Evolutionary conservation across 768 basidiomycete genomes (phyloP).

Genomic region (Nidularia pulvinata): DNA sequence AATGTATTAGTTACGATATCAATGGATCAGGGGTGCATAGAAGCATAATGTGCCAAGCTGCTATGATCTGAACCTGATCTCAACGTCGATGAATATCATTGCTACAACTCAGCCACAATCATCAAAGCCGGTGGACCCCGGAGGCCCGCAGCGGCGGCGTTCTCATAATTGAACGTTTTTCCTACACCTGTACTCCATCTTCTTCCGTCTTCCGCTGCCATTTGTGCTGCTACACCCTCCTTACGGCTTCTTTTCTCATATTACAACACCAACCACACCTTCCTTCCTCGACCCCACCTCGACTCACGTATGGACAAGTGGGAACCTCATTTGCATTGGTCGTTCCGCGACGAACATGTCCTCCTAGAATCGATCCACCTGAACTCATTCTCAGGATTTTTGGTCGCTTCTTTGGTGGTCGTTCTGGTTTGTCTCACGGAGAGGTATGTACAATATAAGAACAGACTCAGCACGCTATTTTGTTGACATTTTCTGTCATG

Average conservation of each 20-base stretch:
- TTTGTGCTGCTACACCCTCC: neutral
- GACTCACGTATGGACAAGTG: constrained; percentile 11
- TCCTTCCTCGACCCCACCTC: neutral
- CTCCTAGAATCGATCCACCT: constrained; percentile 38
- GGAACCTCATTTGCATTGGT: constrained; percentile 37
- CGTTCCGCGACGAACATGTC: constrained; percentile 33
- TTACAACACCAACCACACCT: neutral
- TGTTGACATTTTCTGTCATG: neutral
- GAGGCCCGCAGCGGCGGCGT: too few species aligned
- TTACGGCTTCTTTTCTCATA: neutral
- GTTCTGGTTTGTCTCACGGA: constrained; percentile 50
- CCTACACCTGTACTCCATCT: too few species aligned
- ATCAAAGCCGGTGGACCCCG: too few species aligned
- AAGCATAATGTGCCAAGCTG: too few species aligned
- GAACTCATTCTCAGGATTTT: constrained; percentile 46
- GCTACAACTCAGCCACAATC: too few species aligned
- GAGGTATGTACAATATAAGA: constrained; percentile 38
- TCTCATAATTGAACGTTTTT: too few species aligned
- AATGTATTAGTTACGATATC: too few species aligned
- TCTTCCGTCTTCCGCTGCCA: too few species aligned
- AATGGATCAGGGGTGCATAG: too few species aligned
- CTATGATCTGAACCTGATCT: too few species aligned
- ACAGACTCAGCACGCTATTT: too few species aligned
- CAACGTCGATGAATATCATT: too few species aligned
- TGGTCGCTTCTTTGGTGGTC: constrained; percentile 43